Base-by-base conservation (phyloP, 1,284 basidiomycete genomes). In the Afroboletus lepidellus region DNA sequence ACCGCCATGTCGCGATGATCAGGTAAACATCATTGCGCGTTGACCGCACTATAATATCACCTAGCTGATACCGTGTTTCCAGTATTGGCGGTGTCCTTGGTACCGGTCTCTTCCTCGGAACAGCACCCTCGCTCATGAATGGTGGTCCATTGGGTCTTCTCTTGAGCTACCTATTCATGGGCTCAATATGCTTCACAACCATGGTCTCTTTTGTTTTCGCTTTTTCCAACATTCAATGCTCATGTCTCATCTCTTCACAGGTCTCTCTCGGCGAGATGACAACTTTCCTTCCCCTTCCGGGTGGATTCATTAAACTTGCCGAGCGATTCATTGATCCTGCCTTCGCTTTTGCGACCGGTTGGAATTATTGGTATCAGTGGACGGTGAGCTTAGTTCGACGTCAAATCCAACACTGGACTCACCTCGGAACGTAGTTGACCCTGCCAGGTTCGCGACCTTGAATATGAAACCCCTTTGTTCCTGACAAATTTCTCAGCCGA, bases 351-450 rank as follows among this genome's bases (percentile, higher is more conserved):
- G 78, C 83, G 30, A 77, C 81, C 75, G 83, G 84, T 12, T 87
- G 83, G 81, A 83, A 85, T 60, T 85, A 85, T 63, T 81, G 77
- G 76, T 84, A 82, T 65, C 81, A 79, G 62, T 83, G 81, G 76
- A 65, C 69, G 8, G 74, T 80, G 44, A 62, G 81, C 55, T 71
- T 78, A 2, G 7, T 16, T 30, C 21, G 6, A 2, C 20, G 1
- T 46, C n/a, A 16, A 32, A 8, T 18, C 4, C 15, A 25, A 32
- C 29, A 6, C 33, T 7, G 15, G 11, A 20, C 57, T 64, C 27
- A 60, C 11, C 18, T 16, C 29, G 3, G 0, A 12, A 6, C 18
- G 8, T 41, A 66, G 65, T 8, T 70, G 6, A 69, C 65, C 8
- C 43, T 66, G 7, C 65, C 65, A 36, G 54, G 65, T 70, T 23